These are phyloP conservation scores for Keithomyces neogunnii DNA, from an alignment of 2,329 filamentous ascomycete genomes.

Conservation along the genomic window DNA sequence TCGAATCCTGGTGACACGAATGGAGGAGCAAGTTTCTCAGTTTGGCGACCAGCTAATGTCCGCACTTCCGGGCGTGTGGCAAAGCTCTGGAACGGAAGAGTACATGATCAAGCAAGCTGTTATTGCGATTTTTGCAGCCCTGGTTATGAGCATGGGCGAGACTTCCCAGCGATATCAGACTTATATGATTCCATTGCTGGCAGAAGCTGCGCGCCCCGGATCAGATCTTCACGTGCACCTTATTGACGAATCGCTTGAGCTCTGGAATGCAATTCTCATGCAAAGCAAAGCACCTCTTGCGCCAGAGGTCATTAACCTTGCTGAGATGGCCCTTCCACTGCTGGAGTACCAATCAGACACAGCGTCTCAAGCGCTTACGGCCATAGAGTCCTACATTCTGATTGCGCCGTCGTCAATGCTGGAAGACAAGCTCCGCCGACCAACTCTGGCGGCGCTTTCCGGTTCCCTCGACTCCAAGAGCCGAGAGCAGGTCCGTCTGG, in stretches of 20 bases:
- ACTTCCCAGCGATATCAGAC: conserved; percentile 71
- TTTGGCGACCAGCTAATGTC: conserved; percentile 76
- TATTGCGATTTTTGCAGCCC: conserved; percentile 71
- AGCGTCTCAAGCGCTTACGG: conserved; percentile 51
- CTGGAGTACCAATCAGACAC: conserved; percentile 59
- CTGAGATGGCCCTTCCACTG: conserved; percentile 55
- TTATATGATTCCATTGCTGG: conserved; percentile 74
- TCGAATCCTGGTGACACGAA: conserved; percentile 66
- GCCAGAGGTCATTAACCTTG: conserved; percentile 52
- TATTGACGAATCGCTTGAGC: conserved; percentile 82
- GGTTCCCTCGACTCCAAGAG: conserved; percentile 42
- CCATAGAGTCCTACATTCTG: conserved; percentile 62
- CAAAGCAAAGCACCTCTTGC: conserved; percentile 56
- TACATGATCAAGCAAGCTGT: conserved; percentile 93
- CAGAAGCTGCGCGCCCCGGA: conserved; percentile 66
- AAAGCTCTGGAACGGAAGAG: conserved; percentile 68
- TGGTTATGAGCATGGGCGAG: conserved; percentile 78
- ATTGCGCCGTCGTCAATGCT: conserved; percentile 61
- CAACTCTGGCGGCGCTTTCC: conserved; percentile 39
- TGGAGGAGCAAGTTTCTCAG: conserved; percentile 62
- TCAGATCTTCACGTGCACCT: conserved; percentile 74
- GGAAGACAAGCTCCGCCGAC: conserved; percentile 44
- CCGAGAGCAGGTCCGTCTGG: conserved; percentile 48
- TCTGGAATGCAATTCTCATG: conserved; percentile 71
- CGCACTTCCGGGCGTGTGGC: conserved; percentile 76